Conservation (phyloP, 2,329 filamentous ascomycete species). For the Trichoderma gracile region DNA sequence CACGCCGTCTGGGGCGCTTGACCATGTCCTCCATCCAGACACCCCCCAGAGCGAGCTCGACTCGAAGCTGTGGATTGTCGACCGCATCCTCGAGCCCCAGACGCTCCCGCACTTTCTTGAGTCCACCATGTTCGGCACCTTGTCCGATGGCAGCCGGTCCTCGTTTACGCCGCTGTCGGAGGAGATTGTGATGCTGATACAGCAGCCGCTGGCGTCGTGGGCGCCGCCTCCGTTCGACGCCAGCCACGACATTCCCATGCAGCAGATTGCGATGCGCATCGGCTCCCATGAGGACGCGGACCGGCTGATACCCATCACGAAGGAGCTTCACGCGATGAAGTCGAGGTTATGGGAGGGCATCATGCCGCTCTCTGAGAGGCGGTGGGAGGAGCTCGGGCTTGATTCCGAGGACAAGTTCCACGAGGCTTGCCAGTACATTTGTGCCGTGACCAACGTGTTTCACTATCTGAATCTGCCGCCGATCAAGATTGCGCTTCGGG, state of each 20-base stretch:
- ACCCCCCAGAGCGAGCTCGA: neutral
- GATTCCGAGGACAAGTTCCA: slow-evolving; percentile 32
- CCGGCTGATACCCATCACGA: slow-evolving; percentile 30
- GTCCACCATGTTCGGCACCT: slow-evolving; percentile 25
- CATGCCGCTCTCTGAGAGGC: slow-evolving; percentile 33
- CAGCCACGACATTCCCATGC: slow-evolving; percentile 12
- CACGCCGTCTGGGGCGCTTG: slow-evolving; percentile 10
- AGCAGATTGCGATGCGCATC: slow-evolving; percentile 27
- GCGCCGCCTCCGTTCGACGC: slow-evolving; percentile 31
- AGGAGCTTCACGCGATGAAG: slow-evolving; percentile 37
- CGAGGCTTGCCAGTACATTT: slow-evolving; percentile 32
- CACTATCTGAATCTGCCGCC: slow-evolving; percentile 32
- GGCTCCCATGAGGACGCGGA: slow-evolving; percentile 30
- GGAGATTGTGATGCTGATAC: slow-evolving; percentile 21
- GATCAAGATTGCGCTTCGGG: slow-evolving; percentile 30
- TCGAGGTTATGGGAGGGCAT: slow-evolving; percentile 36
- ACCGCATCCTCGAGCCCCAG: slow-evolving; percentile 33
- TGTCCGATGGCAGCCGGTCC: slow-evolving; percentile 26
- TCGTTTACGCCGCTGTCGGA: slow-evolving; percentile 12
- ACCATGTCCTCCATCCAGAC: neutral
- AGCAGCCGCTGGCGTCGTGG: slow-evolving; percentile 30
- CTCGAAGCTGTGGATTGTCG: slow-evolving; percentile 30
- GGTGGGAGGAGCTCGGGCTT: slow-evolving; percentile 33
- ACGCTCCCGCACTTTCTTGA: slow-evolving; percentile 30
- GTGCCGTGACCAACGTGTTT: slow-evolving; percentile 32